Evolutionary conservation across 2,329 filamentous ascomycete species (phyloP).

Genomic region (Alternaria triticimaculans): DNA sequence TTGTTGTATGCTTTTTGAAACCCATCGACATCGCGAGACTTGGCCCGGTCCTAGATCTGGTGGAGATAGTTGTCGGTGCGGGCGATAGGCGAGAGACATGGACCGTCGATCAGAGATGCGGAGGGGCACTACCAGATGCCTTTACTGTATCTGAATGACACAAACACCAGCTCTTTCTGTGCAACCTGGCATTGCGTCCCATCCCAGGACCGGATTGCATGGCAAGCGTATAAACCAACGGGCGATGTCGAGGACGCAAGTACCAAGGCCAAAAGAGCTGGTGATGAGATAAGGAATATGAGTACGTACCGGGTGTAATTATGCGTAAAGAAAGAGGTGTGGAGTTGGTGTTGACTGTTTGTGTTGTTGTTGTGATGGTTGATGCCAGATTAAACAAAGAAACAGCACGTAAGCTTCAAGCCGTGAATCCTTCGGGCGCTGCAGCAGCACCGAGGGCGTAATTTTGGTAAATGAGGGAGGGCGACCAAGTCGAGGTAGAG

Average conservation of each 20-base stretch:
- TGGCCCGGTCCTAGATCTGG: background rate
- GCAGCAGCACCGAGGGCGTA: background rate
- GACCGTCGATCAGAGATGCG: conserved; percentile 5
- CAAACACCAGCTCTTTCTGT: background rate
- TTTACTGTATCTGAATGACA: background rate
- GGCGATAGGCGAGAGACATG: conserved; percentile 8
- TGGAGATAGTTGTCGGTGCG: background rate
- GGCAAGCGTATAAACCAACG: background rate
- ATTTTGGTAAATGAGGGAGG: conserved; percentile 15
- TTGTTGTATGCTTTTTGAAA: background rate
- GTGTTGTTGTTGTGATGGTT: background rate
- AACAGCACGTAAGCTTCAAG: background rate
- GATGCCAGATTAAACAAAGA: background rate
- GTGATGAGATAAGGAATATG: conserved; percentile 1
- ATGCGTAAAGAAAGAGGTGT: background rate
- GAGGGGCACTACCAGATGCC: background rate
- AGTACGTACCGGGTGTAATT: conserved; percentile 7
- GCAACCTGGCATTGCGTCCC: background rate
- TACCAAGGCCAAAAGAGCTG: background rate
- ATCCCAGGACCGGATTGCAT: background rate
- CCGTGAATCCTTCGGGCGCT: background rate
- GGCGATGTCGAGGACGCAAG: background rate
- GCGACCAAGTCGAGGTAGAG: conserved; percentile 7
- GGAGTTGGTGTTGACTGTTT: background rate
- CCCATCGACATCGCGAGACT: conserved; percentile 1